Evolutionary conservation across 768 basidiomycete species (phyloP), one percentile per base, ranked within the genome.

Genomic region (Cystofilobasidium bisporidii): DNA sequence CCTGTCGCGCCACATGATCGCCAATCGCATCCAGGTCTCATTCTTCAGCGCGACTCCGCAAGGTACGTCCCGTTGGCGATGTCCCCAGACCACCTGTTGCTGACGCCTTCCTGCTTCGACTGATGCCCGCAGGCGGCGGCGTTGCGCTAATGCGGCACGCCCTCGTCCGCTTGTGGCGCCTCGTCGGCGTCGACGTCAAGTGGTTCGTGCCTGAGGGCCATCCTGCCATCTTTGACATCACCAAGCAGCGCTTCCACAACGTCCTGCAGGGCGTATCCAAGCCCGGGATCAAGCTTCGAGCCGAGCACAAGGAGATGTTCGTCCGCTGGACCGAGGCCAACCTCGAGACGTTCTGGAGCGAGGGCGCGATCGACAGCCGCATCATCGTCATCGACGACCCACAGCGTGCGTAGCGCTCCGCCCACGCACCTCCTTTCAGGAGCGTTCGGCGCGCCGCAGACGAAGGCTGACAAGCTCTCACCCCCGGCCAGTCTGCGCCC

Each of bases 101-200:
- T n/a, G n/a, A n/a, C n/a, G n/a, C n/a, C n/a, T n/a, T n/a, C n/a
- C n/a, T n/a, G n/a, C n/a, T 32, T n/a, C n/a, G 36, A 0, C 24
- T 22, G 32, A 8, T 30, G 41, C 41, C 10, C n/a, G 12, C 33
- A 74, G 64, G 75, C 85, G 91, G 92, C 75, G 92, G 93, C 75
- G 93, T 97, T 70, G 93, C 93, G 50, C 84, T 97, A 83, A 94
- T 97, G 91, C 85, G 92, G 72, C 92, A 96, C 78, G 90, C 92
- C 33, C 79, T 97, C 72, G 87, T 96, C 76, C 83, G 93, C 67
- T 87, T 97, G 79, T 81, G 89, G 79, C 72, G 67, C 22, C 64
- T 69, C 60, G 78, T 91, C 63, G 91, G 91, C 69, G 87, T 91
- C 48, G 87, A 91, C 73, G 85, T 75, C 70, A 85, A 86, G 67